These are phyloP conservation scores for Leishmania gerbilli DNA, from an alignment of 208 protist species.

Conservation along the genomic window DNA sequence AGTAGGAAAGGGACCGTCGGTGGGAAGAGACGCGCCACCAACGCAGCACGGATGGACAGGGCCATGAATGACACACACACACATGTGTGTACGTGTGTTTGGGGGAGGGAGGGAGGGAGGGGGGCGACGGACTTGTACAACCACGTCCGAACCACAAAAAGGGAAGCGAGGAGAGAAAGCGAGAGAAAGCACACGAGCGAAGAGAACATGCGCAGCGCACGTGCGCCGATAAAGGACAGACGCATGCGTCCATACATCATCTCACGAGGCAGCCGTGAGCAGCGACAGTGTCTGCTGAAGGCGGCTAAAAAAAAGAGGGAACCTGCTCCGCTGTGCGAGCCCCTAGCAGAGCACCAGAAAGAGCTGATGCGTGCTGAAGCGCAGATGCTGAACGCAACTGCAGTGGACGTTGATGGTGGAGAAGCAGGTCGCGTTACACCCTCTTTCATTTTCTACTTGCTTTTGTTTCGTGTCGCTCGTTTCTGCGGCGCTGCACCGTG, in stretches of 20 bases:
- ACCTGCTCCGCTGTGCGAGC: background rate
- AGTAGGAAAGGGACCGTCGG: background rate
- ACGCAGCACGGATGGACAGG: background rate
- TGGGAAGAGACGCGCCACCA: background rate
- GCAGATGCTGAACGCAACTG: background rate
- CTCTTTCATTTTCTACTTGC: no score
- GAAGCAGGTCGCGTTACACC: background rate
- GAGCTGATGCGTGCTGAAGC: background rate
- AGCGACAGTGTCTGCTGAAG: background rate
- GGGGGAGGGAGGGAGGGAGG: background rate
- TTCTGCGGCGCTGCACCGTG: background rate
- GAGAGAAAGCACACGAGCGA: background rate
- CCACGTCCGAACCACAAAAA: background rate
- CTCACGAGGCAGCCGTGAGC: background rate
- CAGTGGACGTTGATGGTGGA: background rate
- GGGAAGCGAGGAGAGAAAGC: background rate
- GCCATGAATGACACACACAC: background rate
- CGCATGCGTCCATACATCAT: background rate
- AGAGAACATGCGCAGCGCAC: background rate
- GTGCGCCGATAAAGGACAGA: background rate
- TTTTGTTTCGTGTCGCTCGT: background rate
- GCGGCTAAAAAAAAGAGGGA: background rate
- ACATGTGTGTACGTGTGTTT: background rate
- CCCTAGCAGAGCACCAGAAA: background rate
- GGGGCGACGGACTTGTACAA: background rate